Conservation (phyloP, 2,329 filamentous ascomycete genomes). For the Xylaria sp. region DNA sequence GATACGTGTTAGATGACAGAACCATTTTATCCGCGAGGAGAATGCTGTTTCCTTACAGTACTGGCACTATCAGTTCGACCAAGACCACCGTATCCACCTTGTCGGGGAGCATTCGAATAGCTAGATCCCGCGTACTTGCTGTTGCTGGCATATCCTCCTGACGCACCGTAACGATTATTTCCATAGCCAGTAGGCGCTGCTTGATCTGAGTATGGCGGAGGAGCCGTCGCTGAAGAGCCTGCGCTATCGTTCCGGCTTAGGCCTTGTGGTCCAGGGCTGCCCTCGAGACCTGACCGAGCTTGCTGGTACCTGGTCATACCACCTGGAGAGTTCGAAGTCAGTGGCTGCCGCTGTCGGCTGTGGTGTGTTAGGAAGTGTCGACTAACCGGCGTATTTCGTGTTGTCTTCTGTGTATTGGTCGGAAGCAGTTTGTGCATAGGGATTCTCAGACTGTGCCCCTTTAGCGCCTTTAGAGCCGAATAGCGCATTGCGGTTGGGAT, state of each 20-base stretch:
- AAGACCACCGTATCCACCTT: slow-evolving; percentile 70
- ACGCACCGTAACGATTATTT: slow-evolving; percentile 46
- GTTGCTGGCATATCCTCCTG: slow-evolving; percentile 61
- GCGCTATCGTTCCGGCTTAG: slow-evolving; percentile 44
- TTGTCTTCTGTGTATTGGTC: slow-evolving; percentile 65
- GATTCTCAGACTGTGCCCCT: slow-evolving; percentile 61
- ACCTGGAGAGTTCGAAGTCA: slow-evolving; percentile 8
- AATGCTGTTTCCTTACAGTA: slow-evolving; percentile 41
- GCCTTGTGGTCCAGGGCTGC: slow-evolving; percentile 43
- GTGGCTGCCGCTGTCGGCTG: background rate
- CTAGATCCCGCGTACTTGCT: slow-evolving; percentile 61
- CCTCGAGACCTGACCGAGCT: slow-evolving; percentile 51
- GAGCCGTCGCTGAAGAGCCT: slow-evolving; percentile 46
- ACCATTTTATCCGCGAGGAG: background rate
- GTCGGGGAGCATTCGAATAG: slow-evolving; percentile 51
- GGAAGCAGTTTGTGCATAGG: slow-evolving; percentile 61
- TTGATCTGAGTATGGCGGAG: slow-evolving; percentile 50
- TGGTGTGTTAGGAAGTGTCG: background rate
- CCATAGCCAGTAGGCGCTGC: slow-evolving; percentile 42
- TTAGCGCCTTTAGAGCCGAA: slow-evolving; percentile 65
- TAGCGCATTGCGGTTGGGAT: slow-evolving; percentile 59
- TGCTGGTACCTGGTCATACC: slow-evolving; percentile 56
- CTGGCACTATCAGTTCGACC: slow-evolving; percentile 57
- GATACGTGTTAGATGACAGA: slow-evolving; percentile 12
- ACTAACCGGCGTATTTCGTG: slow-evolving; percentile 53